Evolutionary conservation across 352 stramenopile species (phyloP), one percentile per base, ranked within the genome.

Genomic region (Pythium dissotocum): DNA sequence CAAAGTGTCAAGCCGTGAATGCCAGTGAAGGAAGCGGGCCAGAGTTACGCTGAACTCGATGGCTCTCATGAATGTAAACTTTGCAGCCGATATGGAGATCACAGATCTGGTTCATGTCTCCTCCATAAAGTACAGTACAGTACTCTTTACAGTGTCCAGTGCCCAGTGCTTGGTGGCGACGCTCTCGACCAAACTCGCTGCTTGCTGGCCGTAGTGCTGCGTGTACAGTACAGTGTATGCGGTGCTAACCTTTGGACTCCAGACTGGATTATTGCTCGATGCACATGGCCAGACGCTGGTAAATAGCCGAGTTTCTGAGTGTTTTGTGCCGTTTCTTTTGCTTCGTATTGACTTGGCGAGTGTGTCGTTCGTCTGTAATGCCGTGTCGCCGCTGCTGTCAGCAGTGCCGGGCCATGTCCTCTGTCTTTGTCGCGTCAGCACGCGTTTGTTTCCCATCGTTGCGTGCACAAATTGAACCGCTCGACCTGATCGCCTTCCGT

Each of bases 381-480:
- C 36, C 16, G 36, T 14, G 3, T 10, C 9, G 36, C 36, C 10
- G 36, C 36, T 42, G 36, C 36, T 42, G 18, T 24, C 44, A 52
- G n/a, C n/a, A 3, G 44, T n/a, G 44, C 44, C n/a, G 18, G 44
- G 4, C 18, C 44, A 32, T 10, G 44, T 30, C 16, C 44, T 52
- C 44, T 8, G 44, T 52, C 7, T 52, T 12, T 52, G 18, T 30
- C 6, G n/a, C 44, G 44, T 52, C 44, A 52, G 44, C 44, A 52
- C n/a, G 6, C 44, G 21, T 24, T 18, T 21, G 44, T 28, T 30
- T 52, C 44, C 44, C 44, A 52, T 14, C n/a, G 16, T 30, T 52
- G 44, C 21, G 44, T 52, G n/a, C 21, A 24, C 44, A 52, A 52
- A n/a, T 52, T 52, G 44, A 52, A 30, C n/a, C 44, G 44, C 16